Evolutionary conservation across 164 flowering plant genomes (phyloP).

Genomic region (Platanus orientalis): DNA sequence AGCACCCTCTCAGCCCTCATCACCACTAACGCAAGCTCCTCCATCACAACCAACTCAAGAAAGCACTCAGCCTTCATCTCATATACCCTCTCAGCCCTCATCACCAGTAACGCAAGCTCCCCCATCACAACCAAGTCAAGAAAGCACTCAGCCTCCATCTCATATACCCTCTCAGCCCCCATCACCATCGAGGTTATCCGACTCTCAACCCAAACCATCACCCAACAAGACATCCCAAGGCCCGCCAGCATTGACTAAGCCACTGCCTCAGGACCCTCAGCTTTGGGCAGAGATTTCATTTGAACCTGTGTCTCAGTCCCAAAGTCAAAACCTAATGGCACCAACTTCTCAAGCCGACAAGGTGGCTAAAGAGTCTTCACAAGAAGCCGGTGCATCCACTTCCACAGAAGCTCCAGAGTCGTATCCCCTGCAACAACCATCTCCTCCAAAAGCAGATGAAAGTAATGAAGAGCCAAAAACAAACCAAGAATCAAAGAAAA

Average conservation of each 20-base stretch:
- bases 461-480: constrained; percentile 17
- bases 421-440: constrained; percentile 7
- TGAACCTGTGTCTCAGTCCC: not conserved
- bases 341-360: not conserved
- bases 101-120: not conserved
- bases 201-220: too few relatives aligned
- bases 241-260: constrained; percentile 4
- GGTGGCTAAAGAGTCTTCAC: not conserved
- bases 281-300: not conserved
- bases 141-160: not conserved
- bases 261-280: not conserved
- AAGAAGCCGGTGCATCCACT: not conserved
- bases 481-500: constrained; percentile 7
- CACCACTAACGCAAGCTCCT: constrained; percentile 2
- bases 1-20: constrained; percentile 1
- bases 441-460: constrained; percentile 15
- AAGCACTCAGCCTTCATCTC: not conserved
- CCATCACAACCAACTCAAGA: not conserved
- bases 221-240: not conserved
- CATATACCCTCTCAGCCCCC: not conserved
- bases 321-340: not conserved
- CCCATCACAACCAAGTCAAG: not conserved
- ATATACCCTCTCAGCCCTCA: not conserved
- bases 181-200: too few relatives aligned
- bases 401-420: not conserved